A percentile compares a stretch with the other conserved stretches of the same genome.
Evolutionary conservation across 2,329 filamentous ascomycete species (phyloP).

Genomic region (Esteya vermicola): DNA sequence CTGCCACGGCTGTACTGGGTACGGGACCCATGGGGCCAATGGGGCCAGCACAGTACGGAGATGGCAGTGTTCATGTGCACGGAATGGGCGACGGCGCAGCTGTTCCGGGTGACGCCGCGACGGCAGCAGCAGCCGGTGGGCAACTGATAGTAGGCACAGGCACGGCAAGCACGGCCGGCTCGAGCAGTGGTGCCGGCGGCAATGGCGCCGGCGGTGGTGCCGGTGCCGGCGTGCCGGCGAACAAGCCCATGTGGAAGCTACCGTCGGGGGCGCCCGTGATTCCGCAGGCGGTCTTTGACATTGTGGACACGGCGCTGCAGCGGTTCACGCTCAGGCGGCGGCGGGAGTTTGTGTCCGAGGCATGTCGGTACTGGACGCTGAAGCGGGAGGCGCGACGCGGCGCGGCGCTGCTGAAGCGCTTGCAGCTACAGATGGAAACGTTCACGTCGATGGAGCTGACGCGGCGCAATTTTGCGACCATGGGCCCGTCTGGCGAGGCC

Average conservation of each 20-base stretch:
- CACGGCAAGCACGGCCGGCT: too few relatives aligned
- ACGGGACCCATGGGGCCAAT: too few relatives aligned
- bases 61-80: too few relatives aligned
- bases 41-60: too few relatives aligned
- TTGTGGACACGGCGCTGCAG: slow-evolving; percentile 69
- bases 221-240: slow-evolving; percentile 14
- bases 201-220: not conserved
- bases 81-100: too few relatives aligned
- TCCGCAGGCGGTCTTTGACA: slow-evolving; percentile 73
- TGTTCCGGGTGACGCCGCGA: not conserved
- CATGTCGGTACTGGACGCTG: slow-evolving; percentile 94
- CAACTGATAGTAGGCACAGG: not conserved
- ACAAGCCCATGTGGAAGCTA: slow-evolving; percentile 72
- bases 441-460: slow-evolving; percentile 98
- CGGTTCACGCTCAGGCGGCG: slow-evolving; percentile 70
- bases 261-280: slow-evolving; percentile 92
- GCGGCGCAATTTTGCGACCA: slow-evolving; percentile 83
- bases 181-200: too few relatives aligned
- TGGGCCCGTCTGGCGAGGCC: slow-evolving; percentile 72
- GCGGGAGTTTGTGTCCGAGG: slow-evolving; percentile 85
- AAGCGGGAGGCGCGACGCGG: slow-evolving; percentile 88
- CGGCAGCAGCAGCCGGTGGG: not conserved
- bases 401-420: slow-evolving; percentile 77
- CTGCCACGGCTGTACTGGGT: too few relatives aligned
- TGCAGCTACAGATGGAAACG: slow-evolving; percentile 89